phyloP scores from a whole-genome alignment of 805 yeast species.

The Vanderwaltozyma yarrowii region DNA sequence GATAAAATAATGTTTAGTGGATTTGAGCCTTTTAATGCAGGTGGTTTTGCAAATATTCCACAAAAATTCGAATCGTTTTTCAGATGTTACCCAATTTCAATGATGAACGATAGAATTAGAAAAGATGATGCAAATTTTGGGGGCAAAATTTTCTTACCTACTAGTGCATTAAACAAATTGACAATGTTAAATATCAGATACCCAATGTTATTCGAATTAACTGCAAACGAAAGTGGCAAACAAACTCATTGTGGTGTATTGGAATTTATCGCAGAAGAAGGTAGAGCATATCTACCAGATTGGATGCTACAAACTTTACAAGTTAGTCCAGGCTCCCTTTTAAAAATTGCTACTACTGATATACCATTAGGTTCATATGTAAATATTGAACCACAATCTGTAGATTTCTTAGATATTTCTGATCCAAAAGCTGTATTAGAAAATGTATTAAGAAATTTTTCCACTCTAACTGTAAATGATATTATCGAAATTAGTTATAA shows the following conservation, averaged over 20 bases:
- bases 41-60: slow-evolving; percentile 26
- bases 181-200: slow-evolving; percentile 87
- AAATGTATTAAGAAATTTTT: slow-evolving; percentile 79
- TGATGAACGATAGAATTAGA: slow-evolving; percentile 71
- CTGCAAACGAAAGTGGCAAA: slow-evolving; percentile 49
- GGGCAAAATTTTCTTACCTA: slow-evolving; percentile 92
- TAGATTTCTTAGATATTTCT: slow-evolving; percentile 81
- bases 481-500: slow-evolving; percentile 79
- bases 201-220: slow-evolving; percentile 87
- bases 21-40: slow-evolving; percentile 21
- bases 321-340: slow-evolving; percentile 68
- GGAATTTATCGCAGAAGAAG: slow-evolving; percentile 96
- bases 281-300: slow-evolving; percentile 85
- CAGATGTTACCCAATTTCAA: slow-evolving; percentile 83
- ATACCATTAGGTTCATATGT: slow-evolving; percentile 82
- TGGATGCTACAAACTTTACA: slow-evolving; percentile 88
- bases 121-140: slow-evolving; percentile 81
- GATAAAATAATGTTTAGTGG: slow-evolving; percentile 29
- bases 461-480: slow-evolving; percentile 78
- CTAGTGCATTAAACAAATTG: slow-evolving; percentile 78
- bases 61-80: slow-evolving; percentile 71
- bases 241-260: slow-evolving; percentile 87
- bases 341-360: slow-evolving; percentile 66
- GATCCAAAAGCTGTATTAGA: slow-evolving; percentile 97
- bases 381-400: slow-evolving; percentile 90